Percentiles rank a stretch among this genome's conserved stretches.
These are phyloP conservation scores for Francoa sonchifolia DNA, from an alignment of 441 rosid genomes.

Conservation along the genomic window DNA sequence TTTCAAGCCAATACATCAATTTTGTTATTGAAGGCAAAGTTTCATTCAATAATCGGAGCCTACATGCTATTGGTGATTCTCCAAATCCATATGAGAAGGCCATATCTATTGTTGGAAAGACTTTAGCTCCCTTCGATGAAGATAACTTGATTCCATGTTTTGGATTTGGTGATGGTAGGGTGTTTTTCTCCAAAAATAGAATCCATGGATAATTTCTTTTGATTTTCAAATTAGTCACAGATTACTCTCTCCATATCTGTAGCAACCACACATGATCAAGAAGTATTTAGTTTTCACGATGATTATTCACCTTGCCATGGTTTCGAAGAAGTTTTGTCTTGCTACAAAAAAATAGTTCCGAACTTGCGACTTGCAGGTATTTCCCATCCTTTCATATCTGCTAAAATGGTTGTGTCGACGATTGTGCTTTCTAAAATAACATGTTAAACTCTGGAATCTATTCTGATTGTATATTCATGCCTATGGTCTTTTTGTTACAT, in stretches of 20 bases:
- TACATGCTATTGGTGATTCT: slow-evolving; percentile 44
- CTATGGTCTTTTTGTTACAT: too few relatives aligned
- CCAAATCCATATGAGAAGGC: slow-evolving; percentile 78
- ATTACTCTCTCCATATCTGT: neutral
- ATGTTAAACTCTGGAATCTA: too few relatives aligned
- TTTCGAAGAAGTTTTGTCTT: slow-evolving; percentile 68
- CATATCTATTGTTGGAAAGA: slow-evolving; percentile 63
- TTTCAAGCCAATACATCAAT: slow-evolving; percentile 7
- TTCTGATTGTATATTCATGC: too few relatives aligned
- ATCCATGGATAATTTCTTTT: neutral
- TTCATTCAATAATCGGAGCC: slow-evolving; percentile 50
- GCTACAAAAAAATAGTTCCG: slow-evolving; percentile 54
- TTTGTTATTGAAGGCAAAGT: slow-evolving; percentile 34
- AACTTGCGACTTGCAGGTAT: slow-evolving; percentile 55
- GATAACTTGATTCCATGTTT: slow-evolving; percentile 77
- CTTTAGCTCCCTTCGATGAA: slow-evolving; percentile 78
- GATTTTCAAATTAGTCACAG: neutral
- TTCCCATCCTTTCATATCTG: neutral
- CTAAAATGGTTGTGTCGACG: neutral
- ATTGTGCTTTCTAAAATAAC: too few relatives aligned
- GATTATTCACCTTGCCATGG: slow-evolving; percentile 74
- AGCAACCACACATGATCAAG: slow-evolving; percentile 72
- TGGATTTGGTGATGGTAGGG: slow-evolving; percentile 75
- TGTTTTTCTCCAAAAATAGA: slow-evolving; percentile 3
- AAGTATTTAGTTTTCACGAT: slow-evolving; percentile 60